Conservation (phyloP, 139 green algal genomes). For the Eudorina sp. region DNA sequence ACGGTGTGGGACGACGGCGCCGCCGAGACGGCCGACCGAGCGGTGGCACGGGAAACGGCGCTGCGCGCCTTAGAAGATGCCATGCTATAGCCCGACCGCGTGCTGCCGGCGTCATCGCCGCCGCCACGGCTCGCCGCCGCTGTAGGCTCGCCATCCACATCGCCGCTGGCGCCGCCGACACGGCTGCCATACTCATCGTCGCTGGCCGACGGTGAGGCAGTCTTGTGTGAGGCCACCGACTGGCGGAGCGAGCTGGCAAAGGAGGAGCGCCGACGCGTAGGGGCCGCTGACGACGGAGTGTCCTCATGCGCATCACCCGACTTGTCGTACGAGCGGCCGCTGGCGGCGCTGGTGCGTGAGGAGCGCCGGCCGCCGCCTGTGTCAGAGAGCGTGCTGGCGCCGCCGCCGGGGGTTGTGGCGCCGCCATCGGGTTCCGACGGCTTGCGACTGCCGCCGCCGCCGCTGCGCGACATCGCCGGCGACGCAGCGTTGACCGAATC, state of each 20-base stretch:
- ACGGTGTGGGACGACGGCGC: conserved; percentile 10
- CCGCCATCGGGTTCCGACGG: background rate
- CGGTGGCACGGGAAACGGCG: background rate
- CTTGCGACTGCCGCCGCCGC: background rate
- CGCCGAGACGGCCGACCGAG: background rate
- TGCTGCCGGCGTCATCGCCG: conserved; percentile 13
- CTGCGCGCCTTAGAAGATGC: background rate
- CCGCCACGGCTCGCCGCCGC: background rate
- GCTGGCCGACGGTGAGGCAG: background rate
- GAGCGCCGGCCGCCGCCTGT: background rate
- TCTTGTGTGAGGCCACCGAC: conserved; percentile 16
- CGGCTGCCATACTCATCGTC: conserved; percentile 4
- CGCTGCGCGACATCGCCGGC: background rate
- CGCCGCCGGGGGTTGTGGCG: background rate
- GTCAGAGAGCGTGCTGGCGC: background rate
- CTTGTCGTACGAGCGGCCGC: background rate
- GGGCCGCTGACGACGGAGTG: background rate
- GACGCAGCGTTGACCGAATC: background rate
- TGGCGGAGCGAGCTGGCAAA: conserved; percentile 19
- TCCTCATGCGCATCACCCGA: background rate
- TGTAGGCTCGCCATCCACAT: background rate
- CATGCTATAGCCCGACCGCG: background rate
- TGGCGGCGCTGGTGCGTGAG: background rate
- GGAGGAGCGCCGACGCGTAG: conserved; percentile 9
- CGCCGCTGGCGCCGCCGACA: background rate